These are phyloP conservation scores for Aspergillus luchuensis DNA, from an alignment of 2,329 filamentous ascomycete genomes.

Conservation along the genomic window DNA sequence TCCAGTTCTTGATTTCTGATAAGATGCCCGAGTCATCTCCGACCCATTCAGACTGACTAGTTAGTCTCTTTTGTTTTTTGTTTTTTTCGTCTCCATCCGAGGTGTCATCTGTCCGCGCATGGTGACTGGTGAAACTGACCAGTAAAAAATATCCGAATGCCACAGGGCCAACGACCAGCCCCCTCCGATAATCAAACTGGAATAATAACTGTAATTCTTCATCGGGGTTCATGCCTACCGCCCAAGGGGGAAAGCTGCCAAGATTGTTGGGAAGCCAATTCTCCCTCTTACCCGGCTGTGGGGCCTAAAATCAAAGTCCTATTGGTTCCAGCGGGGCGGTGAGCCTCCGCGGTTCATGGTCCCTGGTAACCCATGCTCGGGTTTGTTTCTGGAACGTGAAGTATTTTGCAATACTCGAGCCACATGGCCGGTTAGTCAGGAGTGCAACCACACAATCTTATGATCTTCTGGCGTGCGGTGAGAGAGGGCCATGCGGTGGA, in stretches of 20 bases:
- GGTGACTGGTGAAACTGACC: neutral
- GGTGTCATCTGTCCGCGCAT: neutral
- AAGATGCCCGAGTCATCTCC: conserved; percentile 5
- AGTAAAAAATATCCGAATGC: neutral
- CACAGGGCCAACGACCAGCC: neutral
- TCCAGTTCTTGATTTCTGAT: neutral
- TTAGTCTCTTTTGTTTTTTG: neutral
- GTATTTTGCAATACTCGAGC: neutral
- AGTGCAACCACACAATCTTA: neutral
- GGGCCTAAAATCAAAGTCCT: neutral
- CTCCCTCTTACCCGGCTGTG: conserved; percentile 3
- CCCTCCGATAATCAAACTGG: no score
- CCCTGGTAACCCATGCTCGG: conserved; percentile 1
- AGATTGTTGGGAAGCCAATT: conserved; percentile 21
- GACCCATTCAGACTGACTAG: neutral
- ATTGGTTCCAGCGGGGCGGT: conserved; percentile 17
- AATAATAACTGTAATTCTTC: neutral
- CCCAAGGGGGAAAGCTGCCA: conserved; percentile 6
- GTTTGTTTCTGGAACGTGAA: neutral
- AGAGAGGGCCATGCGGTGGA: neutral
- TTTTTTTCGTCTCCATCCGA: neutral
- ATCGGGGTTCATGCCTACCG: neutral
- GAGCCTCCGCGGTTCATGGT: conserved; percentile 14
- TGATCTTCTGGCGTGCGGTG: neutral
- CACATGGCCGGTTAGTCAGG: neutral